phyloP scores from a whole-genome alignment of 257 asterid genomes.

The Linderniella brevidens region DNA sequence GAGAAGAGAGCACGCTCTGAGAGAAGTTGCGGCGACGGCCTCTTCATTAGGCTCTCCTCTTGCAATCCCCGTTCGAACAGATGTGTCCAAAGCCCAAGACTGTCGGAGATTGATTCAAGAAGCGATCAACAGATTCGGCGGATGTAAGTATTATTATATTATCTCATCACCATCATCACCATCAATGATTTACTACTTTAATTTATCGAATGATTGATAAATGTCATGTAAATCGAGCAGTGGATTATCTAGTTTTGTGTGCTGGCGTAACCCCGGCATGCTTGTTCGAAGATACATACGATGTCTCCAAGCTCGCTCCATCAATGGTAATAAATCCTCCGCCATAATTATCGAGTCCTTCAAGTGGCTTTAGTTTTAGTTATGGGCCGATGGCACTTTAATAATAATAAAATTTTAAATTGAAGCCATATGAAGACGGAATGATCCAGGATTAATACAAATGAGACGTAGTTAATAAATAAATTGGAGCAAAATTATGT shows the following conservation, averaged over 20 bases:
- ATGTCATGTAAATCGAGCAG: constrained; percentile 10
- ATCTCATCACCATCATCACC: not conserved
- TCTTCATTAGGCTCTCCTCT: constrained; percentile 45
- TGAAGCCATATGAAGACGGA: too few relatives aligned
- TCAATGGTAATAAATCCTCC: constrained; percentile 31
- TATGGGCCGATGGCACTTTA: too few relatives aligned
- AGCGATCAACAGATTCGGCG: constrained; percentile 46
- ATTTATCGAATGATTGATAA: not conserved
- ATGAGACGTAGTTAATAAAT: too few relatives aligned
- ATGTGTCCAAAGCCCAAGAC: constrained; percentile 30
- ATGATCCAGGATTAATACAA: too few relatives aligned
- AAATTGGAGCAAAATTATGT: too few relatives aligned
- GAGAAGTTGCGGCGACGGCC: constrained; percentile 42
- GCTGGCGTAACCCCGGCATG: constrained; percentile 43
- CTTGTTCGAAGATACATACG: constrained; percentile 41
- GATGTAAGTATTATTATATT: constrained; percentile 17
- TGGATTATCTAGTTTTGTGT: constrained; percentile 67
- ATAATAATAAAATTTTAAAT: too few relatives aligned
- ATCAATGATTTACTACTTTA: not conserved
- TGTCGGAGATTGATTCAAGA: constrained; percentile 38
- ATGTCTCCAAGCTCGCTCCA: constrained; percentile 25
- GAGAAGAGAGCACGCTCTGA: constrained; percentile 41
- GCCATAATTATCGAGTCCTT: not conserved
- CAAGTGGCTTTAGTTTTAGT: too few relatives aligned
- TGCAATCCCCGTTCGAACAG: constrained; percentile 36